Evolutionary conservation across 1,284 basidiomycete genomes (phyloP).

Genomic region (Bjerkandera adusta): DNA sequence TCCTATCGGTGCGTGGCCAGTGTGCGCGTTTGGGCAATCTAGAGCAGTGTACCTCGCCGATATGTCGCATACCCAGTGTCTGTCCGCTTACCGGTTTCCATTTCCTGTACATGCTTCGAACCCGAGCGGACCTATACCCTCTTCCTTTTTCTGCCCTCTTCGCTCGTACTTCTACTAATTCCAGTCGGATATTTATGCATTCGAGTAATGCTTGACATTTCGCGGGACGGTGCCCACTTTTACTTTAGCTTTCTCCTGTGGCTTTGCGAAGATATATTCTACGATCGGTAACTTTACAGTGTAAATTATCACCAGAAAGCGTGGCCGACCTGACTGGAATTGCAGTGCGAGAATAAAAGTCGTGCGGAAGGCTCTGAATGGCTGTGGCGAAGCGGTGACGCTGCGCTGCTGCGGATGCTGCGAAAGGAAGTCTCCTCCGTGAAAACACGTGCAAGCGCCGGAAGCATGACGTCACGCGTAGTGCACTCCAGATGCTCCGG

Average conservation of each 20-base stretch:
- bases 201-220: neutral
- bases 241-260: neutral
- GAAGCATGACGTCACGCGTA: neutral
- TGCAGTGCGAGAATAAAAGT: too few relatives aligned
- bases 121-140: neutral
- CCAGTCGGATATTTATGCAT: neutral
- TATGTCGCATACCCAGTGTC: too few relatives aligned
- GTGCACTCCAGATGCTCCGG: conserved; percentile 2
- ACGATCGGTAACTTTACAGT: neutral
- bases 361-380: too few relatives aligned
- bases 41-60: too few relatives aligned
- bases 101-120: neutral
- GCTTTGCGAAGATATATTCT: neutral
- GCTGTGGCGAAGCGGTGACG: too few relatives aligned
- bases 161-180: neutral
- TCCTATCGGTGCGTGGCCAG: conserved; percentile 1
- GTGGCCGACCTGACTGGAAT: too few relatives aligned
- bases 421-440: neutral
- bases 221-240: neutral
- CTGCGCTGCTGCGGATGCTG: neutral
- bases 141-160: neutral
- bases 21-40: too few relatives aligned
- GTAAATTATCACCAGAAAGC: neutral
- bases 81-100: neutral
- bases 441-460: neutral